Evolutionary conservation across 441 rosid species (phyloP), one percentile per base, ranked within the genome.

Genomic region (Jatropha podagrica): DNA sequence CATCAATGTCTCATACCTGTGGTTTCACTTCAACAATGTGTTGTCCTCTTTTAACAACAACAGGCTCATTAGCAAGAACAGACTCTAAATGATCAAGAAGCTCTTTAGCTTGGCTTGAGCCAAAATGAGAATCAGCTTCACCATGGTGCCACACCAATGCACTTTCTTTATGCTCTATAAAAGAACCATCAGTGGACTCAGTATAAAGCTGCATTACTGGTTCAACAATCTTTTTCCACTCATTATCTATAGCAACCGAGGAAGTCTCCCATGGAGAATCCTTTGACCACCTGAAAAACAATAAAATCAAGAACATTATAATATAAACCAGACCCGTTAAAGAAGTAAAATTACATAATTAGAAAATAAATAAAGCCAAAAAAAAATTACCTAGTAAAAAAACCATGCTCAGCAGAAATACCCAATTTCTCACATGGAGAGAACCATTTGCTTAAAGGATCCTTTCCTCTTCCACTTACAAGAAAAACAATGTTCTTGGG

Each of bases 391-490:
- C 95, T 90, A 14, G 85, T 85, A 73, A 90, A 91, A 79, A 78
- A 93, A 52, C 97, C 96, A 81, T 93, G 97, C 73, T 93, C 95
- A 44, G 96, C 95, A 49, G 97, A 87, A 79, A 91, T 73, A 8
- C 96, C 94, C 65, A 91, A 76, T 51, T 73, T 85, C 52, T 83
- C 87, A 71, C 90, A 90, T 59, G 89, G 87, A 60, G 80, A 85
- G 80, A 93, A 90, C 97, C 97, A 93, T 73, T 84, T 77, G 85
- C 90, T 77, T 10, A 91, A 79, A 73, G 89, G 72, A 67, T 86
- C 89, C 84, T 84, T 86, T 60, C 90, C 92, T 82, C 96, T 88
- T 59, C 96, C 96, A 80, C 97, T 93, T 40, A 93, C 96, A 7
- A 93, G 80, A 74, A 91, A 93, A 71, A 93, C 91, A 11, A 78